Base-by-base conservation (phyloP, 2,329 filamentous ascomycete species). In the Furcasterigmium furcatum region DNA sequence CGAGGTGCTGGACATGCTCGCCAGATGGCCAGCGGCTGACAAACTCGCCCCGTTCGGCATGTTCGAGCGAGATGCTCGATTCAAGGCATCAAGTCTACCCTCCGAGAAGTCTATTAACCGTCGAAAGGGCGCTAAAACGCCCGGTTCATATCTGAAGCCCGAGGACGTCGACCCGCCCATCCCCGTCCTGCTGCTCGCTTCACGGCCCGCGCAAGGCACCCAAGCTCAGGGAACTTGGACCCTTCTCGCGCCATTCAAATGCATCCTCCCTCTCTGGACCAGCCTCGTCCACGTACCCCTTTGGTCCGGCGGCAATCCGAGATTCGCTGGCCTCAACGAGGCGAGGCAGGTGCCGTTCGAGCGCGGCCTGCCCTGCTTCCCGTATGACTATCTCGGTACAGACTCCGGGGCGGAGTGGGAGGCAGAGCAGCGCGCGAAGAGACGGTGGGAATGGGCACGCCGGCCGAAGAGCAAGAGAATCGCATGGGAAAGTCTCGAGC, bases 241-340 rank as follows among this genome's bases (percentile, higher is more conserved):
- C 1, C 62, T 97, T 2, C 73, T 97, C 20, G 76, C 94, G 4
- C 94, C 94, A 0, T 96, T 92, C 90, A 91, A 88, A 60, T 96
- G 88, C 56, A 86, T 97, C 29, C 73, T 82, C 29, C 82, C 89
- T 0, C 74, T 96, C 25, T 99, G 94, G 94, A 86, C 92, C 56
- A 84, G 82, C 39, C 68, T 97, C 13, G 85, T 95, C 67, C 90
- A 90, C 59, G 90, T 85, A 48, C 88, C 89, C 0, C 73, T 95
- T 1, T 87, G 84, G 0, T 87, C 84, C 1, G 91, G 91, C 8
- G 85, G 86, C 0, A 95, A 90, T 48, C 87, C 89, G 2, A 77
- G 85, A 20, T 90, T 95, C 54, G 92, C 88, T 2, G 92, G 94
- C 0, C 58, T 96, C 25, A 76, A 88, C 38, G 87, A 99, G 64